Conservation (phyloP, 345 rosid species). For the Salix brachista region DNA sequence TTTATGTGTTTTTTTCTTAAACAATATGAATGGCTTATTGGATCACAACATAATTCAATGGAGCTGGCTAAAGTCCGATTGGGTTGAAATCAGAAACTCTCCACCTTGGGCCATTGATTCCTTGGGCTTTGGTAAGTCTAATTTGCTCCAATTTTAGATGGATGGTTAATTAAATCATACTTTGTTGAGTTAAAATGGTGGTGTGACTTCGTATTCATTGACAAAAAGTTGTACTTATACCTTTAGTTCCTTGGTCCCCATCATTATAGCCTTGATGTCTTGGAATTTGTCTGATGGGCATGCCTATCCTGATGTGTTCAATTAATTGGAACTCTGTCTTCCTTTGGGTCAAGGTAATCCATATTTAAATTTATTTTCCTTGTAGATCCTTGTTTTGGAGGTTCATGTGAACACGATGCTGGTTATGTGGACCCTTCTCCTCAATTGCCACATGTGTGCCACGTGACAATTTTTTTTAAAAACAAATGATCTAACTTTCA, state of each 20-base stretch:
- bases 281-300: neutral
- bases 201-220: neutral
- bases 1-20: slow-evolving; percentile 21
- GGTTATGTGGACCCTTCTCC: neutral
- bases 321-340: neutral
- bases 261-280: no score
- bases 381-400: neutral
- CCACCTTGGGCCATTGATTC: slow-evolving; percentile 98
- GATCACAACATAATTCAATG: slow-evolving; percentile 87
- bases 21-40: slow-evolving; percentile 96
- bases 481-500: neutral
- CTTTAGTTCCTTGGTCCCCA: no score
- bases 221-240: neutral
- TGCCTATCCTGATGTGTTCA: neutral
- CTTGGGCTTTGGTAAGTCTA: slow-evolving; percentile 89
- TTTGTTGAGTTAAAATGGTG: neutral
- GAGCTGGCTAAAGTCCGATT: slow-evolving; percentile 84
- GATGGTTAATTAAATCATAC: neutral
- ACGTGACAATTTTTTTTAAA: neutral
- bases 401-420: neutral
- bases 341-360: neutral
- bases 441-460: neutral
- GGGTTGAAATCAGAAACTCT: slow-evolving; percentile 85
- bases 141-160: neutral
- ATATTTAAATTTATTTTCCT: neutral